Base-by-base conservation (phyloP, 345 rosid species). In the Eucalyptus polybractea region DNA sequence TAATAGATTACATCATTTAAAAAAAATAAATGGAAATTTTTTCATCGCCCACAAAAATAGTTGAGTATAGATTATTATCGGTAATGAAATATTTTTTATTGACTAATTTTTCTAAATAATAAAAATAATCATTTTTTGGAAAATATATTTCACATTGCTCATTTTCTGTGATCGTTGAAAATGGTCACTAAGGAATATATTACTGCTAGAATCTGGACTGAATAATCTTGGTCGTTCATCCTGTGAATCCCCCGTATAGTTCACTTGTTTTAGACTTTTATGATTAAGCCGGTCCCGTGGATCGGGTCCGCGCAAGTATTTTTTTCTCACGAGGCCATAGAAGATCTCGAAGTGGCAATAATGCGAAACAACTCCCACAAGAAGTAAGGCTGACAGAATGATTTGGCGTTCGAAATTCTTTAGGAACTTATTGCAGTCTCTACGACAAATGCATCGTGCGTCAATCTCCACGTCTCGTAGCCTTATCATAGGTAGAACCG, bases 231-330 rank as follows among this genome's bases (percentile, higher is more conserved):
- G 10, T 67, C 40, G 1, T 31, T 67, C 6, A 67, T 67, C 11
- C 22, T 3, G 21, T 15, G 80, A 9, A n/a, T 67, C 40, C 3
- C 6, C 7, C 22, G 0, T 15, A 9, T 16, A 31, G 5, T n/a
- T 14, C 1, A 31, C 11, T 67, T 15, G 80, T n/a, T 67, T 67
- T 67, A 65, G 37, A n/a, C 21, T 14, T 49, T 27, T 62, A 62
- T 7, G 33, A 29, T 56, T 62, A n/a, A 27, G 33, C 33, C 16
- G 17, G 69, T 27, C 2, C 7, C 33, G n/a, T 29, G 69, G 33
- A 62, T 29, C 13, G 33, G 69, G 31, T 62, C 33, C 9, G 33
- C n/a, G 33, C 69, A 13, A 29, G 33, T 50, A 50, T 5, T 14
- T 42, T 42, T 42, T 50, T 50, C 51, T 50, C 51, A 50, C 7